Percentiles rank a stretch among this genome's conserved stretches.
These are phyloP conservation scores for Aegilops longissima DNA, from an alignment of 176 grass and related monocot genomes.

Conservation along the genomic window DNA sequence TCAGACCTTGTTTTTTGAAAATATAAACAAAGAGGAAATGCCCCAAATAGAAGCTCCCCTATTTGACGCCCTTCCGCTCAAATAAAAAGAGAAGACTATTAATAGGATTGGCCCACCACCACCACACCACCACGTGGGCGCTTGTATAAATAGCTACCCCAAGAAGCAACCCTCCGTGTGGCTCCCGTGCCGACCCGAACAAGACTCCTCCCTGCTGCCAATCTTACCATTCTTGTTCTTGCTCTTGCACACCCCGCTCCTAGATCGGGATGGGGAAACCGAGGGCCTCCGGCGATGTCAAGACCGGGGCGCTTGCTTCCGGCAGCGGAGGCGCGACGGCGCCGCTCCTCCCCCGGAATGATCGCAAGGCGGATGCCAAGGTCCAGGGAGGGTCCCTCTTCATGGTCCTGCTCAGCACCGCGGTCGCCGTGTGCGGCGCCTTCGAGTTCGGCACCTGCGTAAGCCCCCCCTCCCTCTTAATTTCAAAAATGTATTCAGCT, in stretches of 20 bases:
- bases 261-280: slow-evolving; percentile 19
- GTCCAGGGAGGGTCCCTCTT: slow-evolving; percentile 31
- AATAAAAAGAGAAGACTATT: too few species aligned
- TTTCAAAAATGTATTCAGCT: neutral
- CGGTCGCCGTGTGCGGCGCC: slow-evolving; percentile 74
- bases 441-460: slow-evolving; percentile 86
- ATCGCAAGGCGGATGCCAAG: neutral
- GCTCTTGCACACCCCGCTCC: neutral
- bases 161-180: neutral
- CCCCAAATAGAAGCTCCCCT: too few species aligned
- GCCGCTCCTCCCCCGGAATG: slow-evolving; percentile 30
- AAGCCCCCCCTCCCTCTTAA: neutral
- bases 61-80: too few species aligned
- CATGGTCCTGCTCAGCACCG: slow-evolving; percentile 59
- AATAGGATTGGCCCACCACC: too few species aligned
- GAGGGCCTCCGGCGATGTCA: slow-evolving; percentile 21
- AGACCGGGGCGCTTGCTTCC: neutral
- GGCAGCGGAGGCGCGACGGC: neutral
- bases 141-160: neutral
- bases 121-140: too few species aligned
- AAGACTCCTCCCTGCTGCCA: neutral
- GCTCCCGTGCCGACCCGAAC: neutral
- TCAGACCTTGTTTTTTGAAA: too few species aligned
- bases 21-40: too few species aligned
- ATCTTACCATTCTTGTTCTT: neutral